Conservation (phyloP, 306 rosid species). For the Prunus persica region Prunus_persica_NCBIv2 NC_034013.1:12383001-12383500, state of each 20-base stretch:
- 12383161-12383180: not conserved
- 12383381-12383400: constrained; percentile 61
- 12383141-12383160: constrained; percentile 1
- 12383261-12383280: not conserved
- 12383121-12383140: not conserved
- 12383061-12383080: constrained; percentile 87
- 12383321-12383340: constrained; percentile 81
- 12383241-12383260: constrained; percentile 2
- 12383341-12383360: constrained; percentile 86
- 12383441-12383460: not conserved
- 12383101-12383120: constrained; percentile 74
- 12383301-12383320: constrained; percentile 13
- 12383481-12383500: constrained; percentile 26
- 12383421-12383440: constrained; percentile 61
- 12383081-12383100: constrained; percentile 93
- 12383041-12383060: constrained; percentile 63
- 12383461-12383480: constrained; percentile 8
- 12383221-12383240: not conserved
- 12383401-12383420: constrained; percentile 90
- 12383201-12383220: not conserved
- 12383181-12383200: not conserved
- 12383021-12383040: constrained; percentile 95
- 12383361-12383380: constrained; percentile 70
- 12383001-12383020: constrained; percentile 50
- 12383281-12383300: constrained; percentile 7